Conservation (phyloP, 192 early-diverging fungal genomes). For the Coemansia javaensis region DNA sequence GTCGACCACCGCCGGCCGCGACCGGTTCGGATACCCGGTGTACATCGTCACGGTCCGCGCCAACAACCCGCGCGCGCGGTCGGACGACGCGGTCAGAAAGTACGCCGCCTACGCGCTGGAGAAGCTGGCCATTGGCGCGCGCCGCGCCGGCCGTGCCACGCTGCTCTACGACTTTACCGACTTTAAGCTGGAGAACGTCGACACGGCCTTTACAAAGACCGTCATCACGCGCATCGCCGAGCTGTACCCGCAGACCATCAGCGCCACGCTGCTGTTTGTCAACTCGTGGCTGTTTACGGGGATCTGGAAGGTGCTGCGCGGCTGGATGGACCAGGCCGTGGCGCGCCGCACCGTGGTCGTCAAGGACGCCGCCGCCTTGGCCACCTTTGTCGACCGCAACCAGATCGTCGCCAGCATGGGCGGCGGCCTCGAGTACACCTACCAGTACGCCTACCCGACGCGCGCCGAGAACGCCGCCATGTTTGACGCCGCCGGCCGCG, state of each 20-base stretch:
- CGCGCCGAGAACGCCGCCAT: slow-evolving; percentile 50
- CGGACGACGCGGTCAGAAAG: slow-evolving; percentile 12
- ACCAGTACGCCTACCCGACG: slow-evolving; percentile 52
- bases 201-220: slow-evolving; percentile 69
- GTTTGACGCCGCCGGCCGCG: slow-evolving; percentile 49
- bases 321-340: slow-evolving; percentile 78
- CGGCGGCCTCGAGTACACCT: slow-evolving; percentile 54
- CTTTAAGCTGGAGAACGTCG: slow-evolving; percentile 68
- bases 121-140: slow-evolving; percentile 16
- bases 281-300: slow-evolving; percentile 87
- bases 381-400: slow-evolving; percentile 54
- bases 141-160: slow-evolving; percentile 43
- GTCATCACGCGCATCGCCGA: slow-evolving; percentile 69
- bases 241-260: slow-evolving; percentile 80
- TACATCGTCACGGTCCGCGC: slow-evolving; percentile 13
- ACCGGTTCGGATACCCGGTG: slow-evolving; percentile 52
- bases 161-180: slow-evolving; percentile 72
- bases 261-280: slow-evolving; percentile 64
- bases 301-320: slow-evolving; percentile 73
- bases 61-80: slow-evolving; percentile 21
- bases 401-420: slow-evolving; percentile 59
- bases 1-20: too few relatives aligned
- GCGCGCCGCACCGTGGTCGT: slow-evolving; percentile 74
- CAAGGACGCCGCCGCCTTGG: slow-evolving; percentile 57
- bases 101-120: slow-evolving; percentile 24